Percentiles rank a stretch among this genome's conserved stretches.
Evolutionary conservation across 2,329 filamentous ascomycete species (phyloP).

Genomic region (Xylaria hypoxylon): DNA sequence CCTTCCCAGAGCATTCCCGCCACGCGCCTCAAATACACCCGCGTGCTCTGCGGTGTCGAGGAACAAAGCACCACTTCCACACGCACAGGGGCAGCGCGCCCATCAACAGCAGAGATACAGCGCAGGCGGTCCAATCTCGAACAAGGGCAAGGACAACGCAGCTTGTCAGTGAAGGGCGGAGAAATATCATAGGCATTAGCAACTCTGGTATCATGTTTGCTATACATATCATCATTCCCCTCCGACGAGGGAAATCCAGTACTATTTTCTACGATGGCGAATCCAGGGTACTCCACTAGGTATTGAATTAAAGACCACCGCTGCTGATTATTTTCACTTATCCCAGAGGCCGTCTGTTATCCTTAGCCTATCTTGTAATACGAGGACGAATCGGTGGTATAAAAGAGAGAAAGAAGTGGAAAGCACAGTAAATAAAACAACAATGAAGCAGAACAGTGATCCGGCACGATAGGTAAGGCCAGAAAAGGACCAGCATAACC

Average conservation of each 20-base stretch:
- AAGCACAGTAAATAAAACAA: not conserved
- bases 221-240: not conserved
- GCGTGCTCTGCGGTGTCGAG: constrained; percentile 66
- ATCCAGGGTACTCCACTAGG: not conserved
- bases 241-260: too few relatives aligned
- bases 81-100: not conserved
- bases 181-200: not conserved
- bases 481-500: not conserved
- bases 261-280: not conserved
- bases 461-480: not conserved
- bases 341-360: not conserved
- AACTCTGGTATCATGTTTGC: not conserved
- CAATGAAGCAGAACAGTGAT: not conserved
- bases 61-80: constrained; percentile 38
- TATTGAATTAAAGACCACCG: not conserved
- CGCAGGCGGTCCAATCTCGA: constrained; percentile 19
- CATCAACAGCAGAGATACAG: not conserved
- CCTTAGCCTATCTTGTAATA: too few relatives aligned
- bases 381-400: too few relatives aligned
- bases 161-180: not conserved
- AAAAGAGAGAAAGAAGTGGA: not conserved
- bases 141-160: constrained; percentile 1
- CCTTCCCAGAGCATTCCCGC: constrained; percentile 63
- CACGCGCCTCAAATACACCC: constrained; percentile 67
- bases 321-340: not conserved